A percentile compares a stretch with the other conserved stretches of the same genome.
Evolutionary conservation across 2,329 filamentous ascomycete genomes (phyloP).

Genomic region (Beauveria rudraprayagi): DNA sequence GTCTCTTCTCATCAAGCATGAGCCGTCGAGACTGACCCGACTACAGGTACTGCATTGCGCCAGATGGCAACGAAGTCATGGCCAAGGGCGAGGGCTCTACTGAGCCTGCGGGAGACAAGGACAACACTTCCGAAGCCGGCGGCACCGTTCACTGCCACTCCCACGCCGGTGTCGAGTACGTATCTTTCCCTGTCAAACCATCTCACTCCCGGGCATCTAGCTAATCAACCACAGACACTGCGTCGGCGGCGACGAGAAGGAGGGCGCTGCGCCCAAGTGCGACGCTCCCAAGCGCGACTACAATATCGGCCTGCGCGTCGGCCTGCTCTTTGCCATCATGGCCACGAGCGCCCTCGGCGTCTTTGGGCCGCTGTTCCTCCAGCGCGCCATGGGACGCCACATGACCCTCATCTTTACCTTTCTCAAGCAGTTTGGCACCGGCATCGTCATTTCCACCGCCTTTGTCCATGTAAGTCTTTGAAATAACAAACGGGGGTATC

Average conservation of each 20-base stretch:
- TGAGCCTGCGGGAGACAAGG: conserved; percentile 12
- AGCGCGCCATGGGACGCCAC: conserved; percentile 46
- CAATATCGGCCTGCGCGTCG: conserved; percentile 60
- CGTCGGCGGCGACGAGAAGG: conserved; percentile 36
- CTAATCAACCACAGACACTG: conserved; percentile 43
- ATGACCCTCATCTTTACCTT: conserved; percentile 46
- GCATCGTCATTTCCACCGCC: conserved; percentile 63
- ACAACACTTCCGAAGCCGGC: conserved; percentile 15
- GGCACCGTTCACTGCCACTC: conserved; percentile 55
- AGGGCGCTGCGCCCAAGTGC: conserved; percentile 33
- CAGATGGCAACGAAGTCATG: conserved; percentile 52
- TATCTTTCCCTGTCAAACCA: not conserved
- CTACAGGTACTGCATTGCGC: conserved; percentile 52
- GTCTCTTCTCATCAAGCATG: not conserved
- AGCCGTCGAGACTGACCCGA: not conserved
- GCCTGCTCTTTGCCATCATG: conserved; percentile 64
- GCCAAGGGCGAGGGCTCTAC: conserved; percentile 33
- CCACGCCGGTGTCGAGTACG: conserved; percentile 67
- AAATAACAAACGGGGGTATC: too few species aligned
- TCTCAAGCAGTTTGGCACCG: conserved; percentile 67
- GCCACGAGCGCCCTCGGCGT: conserved; percentile 60
- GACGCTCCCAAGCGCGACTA: conserved; percentile 45
- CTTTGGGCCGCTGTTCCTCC: conserved; percentile 57
- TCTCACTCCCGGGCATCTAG: conserved; percentile 2
- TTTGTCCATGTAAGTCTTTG: conserved; percentile 51